Percentiles rank a stretch among this genome's conserved stretches.
Conservation (phyloP, 192 early-diverging fungal species). For the Cladochytrium replicatum region DNA sequence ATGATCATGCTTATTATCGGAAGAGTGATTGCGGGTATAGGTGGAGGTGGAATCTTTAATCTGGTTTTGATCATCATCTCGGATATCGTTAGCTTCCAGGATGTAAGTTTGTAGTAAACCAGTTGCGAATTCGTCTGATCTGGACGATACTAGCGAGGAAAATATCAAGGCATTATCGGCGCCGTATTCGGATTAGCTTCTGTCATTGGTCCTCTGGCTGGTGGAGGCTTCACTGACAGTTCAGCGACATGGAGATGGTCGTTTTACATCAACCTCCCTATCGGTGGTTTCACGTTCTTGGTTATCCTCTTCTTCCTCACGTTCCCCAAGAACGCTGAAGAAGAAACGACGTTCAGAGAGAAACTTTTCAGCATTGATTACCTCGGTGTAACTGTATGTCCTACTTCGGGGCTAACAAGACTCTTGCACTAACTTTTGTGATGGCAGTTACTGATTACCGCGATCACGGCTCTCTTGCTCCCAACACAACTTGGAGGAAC, state of each 20-base stretch:
- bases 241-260: conserved; percentile 43
- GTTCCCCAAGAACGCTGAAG: conserved; percentile 48
- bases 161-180: conserved; percentile 46
- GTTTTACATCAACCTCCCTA: conserved; percentile 50
- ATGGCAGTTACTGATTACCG: conserved; percentile 38
- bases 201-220: conserved; percentile 45
- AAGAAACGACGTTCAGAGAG: conserved; percentile 31
- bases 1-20: conserved; percentile 59
- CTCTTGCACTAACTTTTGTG: no score
- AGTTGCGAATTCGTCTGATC: no score
- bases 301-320: conserved; percentile 36
- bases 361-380: conserved; percentile 66
- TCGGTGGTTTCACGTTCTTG: conserved; percentile 36
- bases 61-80: conserved; percentile 74
- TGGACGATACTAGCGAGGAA: no score
- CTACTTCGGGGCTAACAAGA: no score
- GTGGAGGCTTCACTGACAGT: conserved; percentile 49
- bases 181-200: conserved; percentile 41
- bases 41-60: conserved; percentile 66
- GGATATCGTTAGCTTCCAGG: conserved; percentile 63
- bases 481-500: conserved; percentile 67
- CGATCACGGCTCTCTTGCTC: conserved; percentile 50
- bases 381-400: conserved; percentile 40
- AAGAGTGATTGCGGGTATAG: conserved; percentile 72
- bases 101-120: conserved; percentile 51